Conservation (phyloP, 2,329 filamentous ascomycete species). For the Pyrenophora tritici-repentis region DNA sequence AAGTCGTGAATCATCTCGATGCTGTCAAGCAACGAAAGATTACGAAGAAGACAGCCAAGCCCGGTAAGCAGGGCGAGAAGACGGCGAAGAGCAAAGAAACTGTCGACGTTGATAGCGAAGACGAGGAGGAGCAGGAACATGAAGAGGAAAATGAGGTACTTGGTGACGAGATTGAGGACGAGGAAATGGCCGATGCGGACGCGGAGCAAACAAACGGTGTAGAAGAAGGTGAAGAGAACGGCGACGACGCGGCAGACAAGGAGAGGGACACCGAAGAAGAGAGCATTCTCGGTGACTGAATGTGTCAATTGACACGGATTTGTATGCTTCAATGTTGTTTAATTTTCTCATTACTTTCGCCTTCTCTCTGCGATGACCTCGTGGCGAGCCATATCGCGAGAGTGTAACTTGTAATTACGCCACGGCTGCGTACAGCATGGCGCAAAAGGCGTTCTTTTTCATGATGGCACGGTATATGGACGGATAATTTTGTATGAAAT, state of each 20-base stretch:
- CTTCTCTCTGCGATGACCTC: background rate
- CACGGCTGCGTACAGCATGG: slow-evolving; percentile 10
- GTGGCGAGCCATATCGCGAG: background rate
- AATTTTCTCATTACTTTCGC: background rate
- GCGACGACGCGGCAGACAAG: slow-evolving; percentile 27
- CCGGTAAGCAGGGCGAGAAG: slow-evolving; percentile 48
- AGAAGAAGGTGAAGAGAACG: slow-evolving; percentile 36
- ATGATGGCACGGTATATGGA: background rate
- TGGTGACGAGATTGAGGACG: slow-evolving; percentile 42
- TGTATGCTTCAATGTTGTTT: slow-evolving; percentile 1
- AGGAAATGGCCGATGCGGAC: slow-evolving; percentile 49
- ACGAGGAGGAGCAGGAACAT: slow-evolving; percentile 37
- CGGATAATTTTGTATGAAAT: too few relatives aligned
- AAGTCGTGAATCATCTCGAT: slow-evolving; percentile 81
- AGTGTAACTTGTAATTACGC: background rate
- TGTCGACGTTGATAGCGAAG: slow-evolving; percentile 42
- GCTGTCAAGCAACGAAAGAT: slow-evolving; percentile 53
- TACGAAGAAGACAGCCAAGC: slow-evolving; percentile 25
- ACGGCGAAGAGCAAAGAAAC: slow-evolving; percentile 49
- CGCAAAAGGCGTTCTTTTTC: slow-evolving; percentile 14
- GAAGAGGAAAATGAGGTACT: slow-evolving; percentile 30
- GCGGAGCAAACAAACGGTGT: slow-evolving; percentile 50
- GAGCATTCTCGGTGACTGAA: slow-evolving; percentile 50
- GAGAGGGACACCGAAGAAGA: slow-evolving; percentile 46
- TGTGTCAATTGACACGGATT: background rate